These are phyloP conservation scores for Orbilia javanica DNA, from an alignment of 2,329 filamentous ascomycete species.

Conservation along the genomic window DNA sequence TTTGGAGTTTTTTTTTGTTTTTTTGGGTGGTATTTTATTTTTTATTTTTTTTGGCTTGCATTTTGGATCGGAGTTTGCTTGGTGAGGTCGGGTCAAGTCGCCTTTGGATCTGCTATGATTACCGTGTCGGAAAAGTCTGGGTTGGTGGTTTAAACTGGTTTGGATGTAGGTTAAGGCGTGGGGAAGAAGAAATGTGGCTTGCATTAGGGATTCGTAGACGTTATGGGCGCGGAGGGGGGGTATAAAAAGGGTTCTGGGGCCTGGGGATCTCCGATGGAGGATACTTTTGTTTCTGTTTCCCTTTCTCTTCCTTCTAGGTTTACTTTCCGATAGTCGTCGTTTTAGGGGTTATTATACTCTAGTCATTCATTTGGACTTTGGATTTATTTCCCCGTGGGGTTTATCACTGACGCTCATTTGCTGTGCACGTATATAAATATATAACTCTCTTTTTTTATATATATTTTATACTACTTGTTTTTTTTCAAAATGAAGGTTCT, in stretches of 20 bases:
- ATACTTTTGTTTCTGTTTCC: neutral
- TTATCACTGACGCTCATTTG: neutral
- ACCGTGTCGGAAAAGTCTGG: neutral
- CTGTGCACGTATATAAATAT: neutral
- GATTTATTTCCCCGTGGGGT: no score
- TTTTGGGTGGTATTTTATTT: neutral
- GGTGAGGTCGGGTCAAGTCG: slow-evolving; percentile 3
- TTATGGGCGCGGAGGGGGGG: neutral
- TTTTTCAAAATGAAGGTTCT: slow-evolving; percentile 12
- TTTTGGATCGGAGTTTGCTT: no score
- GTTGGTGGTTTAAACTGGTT: neutral
- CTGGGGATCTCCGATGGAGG: neutral
- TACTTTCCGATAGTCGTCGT: neutral
- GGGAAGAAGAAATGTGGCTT: neutral
- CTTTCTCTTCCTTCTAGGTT: neutral
- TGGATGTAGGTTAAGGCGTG: neutral
- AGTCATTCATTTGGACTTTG: neutral
- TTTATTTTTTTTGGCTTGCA: no score
- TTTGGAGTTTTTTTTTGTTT: no score
- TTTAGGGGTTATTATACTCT: no score
- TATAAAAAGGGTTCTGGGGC: neutral
- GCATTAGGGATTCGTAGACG: slow-evolving; percentile 13
- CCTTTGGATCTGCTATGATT: neutral
- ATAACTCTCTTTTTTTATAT: neutral
- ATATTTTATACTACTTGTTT: neutral